Conservation (phyloP, 305 asterid species). For the Rubia peregrina region DNA sequence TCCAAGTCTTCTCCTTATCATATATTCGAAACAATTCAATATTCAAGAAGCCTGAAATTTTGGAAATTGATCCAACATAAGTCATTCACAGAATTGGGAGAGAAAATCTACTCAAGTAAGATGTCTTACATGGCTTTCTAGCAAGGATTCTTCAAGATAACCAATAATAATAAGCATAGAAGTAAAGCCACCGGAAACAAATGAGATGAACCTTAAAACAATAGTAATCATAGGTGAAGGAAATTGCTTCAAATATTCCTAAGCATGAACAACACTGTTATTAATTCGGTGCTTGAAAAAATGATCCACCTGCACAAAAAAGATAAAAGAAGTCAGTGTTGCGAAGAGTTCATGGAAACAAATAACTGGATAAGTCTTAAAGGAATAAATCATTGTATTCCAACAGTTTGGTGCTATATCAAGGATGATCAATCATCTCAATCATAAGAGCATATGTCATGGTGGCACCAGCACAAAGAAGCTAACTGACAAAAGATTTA, state of each 20-base stretch:
- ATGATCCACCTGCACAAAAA: slow-evolving; percentile 75
- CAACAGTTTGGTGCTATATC: neutral
- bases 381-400: neutral
- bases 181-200: slow-evolving; percentile 97
- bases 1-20: slow-evolving; percentile 62
- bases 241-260: slow-evolving; percentile 81
- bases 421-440: neutral
- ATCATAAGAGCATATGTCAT: no score
- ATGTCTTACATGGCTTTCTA: slow-evolving; percentile 91
- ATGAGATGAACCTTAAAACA: slow-evolving; percentile 85
- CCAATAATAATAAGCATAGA: slow-evolving; percentile 95
- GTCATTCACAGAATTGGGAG: neutral
- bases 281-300: slow-evolving; percentile 89
- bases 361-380: neutral
- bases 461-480: no score
- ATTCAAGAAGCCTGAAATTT: slow-evolving; percentile 48
- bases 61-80: slow-evolving; percentile 3
- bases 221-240: slow-evolving; percentile 85
- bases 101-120: slow-evolving; percentile 7
- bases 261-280: slow-evolving; percentile 65
- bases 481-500: no score
- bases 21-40: slow-evolving; percentile 64
- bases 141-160: slow-evolving; percentile 89
- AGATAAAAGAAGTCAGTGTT: slow-evolving; percentile 4
- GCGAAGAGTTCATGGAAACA: neutral